A percentile compares a stretch with the other conserved stretches of the same genome.
Evolutionary conservation across 768 basidiomycete species (phyloP).

Genomic region (Chalciporus sphaerocephalus): DNA sequence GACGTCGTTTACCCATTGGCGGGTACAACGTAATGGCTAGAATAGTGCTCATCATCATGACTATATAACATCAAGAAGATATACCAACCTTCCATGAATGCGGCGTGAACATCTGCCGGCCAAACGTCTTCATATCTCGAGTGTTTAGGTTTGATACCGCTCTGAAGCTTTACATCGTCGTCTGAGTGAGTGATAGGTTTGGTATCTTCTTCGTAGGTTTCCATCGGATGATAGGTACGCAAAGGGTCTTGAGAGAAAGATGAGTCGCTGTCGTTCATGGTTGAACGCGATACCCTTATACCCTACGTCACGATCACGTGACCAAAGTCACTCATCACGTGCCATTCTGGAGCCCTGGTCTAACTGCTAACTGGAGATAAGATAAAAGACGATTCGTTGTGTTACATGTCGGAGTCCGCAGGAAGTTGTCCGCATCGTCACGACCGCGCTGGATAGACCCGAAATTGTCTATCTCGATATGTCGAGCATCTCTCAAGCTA

Average conservation of each 20-base stretch:
- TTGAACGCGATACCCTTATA: slow-evolving; percentile 6
- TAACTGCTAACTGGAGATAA: too few relatives aligned
- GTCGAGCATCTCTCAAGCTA: slow-evolving; percentile 28
- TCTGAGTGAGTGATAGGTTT: slow-evolving; percentile 12
- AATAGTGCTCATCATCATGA: slow-evolving; percentile 11
- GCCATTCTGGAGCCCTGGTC: too few relatives aligned
- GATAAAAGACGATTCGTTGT: too few relatives aligned
- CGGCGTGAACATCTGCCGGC: slow-evolving; percentile 33
- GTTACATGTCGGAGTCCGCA: too few relatives aligned
- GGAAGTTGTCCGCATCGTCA: too few relatives aligned
- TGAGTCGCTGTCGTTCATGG: slow-evolving; percentile 1
- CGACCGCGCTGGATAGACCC: not conserved
- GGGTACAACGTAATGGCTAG: slow-evolving; percentile 31
- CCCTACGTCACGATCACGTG: slow-evolving; percentile 26
- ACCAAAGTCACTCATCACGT: slow-evolving; percentile 29
- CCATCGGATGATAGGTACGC: slow-evolving; percentile 23
- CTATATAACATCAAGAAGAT: not conserved
- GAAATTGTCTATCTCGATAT: slow-evolving; percentile 3
- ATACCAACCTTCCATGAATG: slow-evolving; percentile 35
- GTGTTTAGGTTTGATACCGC: slow-evolving; percentile 21
- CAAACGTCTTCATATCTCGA: slow-evolving; percentile 34
- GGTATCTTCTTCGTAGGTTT: slow-evolving; percentile 13
- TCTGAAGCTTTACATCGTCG: slow-evolving; percentile 2
- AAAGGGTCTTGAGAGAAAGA: not conserved
- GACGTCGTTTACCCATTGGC: slow-evolving; percentile 35